These are phyloP conservation scores for Penicillium odoratum DNA, from an alignment of 495 filamentous ascomycete genomes.

Conservation along the genomic window DNA sequence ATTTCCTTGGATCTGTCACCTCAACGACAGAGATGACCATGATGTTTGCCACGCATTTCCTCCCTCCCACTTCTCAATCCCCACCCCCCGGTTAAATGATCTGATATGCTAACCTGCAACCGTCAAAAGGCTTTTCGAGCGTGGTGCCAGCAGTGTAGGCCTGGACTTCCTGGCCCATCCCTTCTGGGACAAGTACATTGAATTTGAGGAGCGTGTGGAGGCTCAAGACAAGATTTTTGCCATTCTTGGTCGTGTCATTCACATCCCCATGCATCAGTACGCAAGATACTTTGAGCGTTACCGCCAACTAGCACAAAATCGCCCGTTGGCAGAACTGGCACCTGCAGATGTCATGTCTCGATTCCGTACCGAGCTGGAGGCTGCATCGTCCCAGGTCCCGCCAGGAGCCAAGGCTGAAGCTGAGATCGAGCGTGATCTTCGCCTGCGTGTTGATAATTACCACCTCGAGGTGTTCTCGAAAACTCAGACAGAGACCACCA, in stretches of 20 bases:
- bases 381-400: constrained; percentile 45
- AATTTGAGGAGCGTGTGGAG: constrained; percentile 90
- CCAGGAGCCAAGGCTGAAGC: constrained; percentile 59
- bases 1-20: constrained; percentile 40
- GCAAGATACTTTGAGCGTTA: constrained; percentile 93
- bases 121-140: constrained; percentile 79
- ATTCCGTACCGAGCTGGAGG: constrained; percentile 70
- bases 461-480: constrained; percentile 79
- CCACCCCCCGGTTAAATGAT: constrained; percentile 15
- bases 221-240: constrained; percentile 83
- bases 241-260: constrained; percentile 80
- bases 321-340: constrained; percentile 72
- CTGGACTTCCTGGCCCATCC: constrained; percentile 92
- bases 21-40: constrained; percentile 43
- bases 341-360: constrained; percentile 65
- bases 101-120: constrained; percentile 33
- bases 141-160: constrained; percentile 80
- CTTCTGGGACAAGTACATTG: constrained; percentile 99
- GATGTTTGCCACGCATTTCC: constrained; percentile 50
- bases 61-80: constrained; percentile 24
- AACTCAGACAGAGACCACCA: constrained; percentile 86
- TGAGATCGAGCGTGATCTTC: constrained; percentile 82
- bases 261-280: constrained; percentile 97
- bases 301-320: constrained; percentile 70
- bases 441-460: constrained; percentile 73